phyloP scores from a whole-genome alignment of 208 protist genomes.

The Leishmania braziliensis region DNA sequence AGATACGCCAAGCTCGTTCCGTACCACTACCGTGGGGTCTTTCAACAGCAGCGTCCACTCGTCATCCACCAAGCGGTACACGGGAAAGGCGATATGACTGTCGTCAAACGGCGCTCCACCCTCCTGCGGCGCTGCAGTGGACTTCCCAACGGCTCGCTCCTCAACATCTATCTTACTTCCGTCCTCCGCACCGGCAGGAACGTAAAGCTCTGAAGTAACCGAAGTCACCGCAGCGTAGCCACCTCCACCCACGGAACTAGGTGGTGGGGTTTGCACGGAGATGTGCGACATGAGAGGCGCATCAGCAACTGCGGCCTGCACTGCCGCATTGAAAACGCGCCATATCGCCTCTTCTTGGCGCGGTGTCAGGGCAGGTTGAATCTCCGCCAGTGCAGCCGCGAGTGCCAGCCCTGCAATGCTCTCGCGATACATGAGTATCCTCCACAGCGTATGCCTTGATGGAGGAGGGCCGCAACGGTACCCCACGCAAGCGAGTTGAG shows the following conservation, averaged over 20 bases:
- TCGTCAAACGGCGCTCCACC: constrained; percentile 21
- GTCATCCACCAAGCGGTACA: constrained; percentile 72
- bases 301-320: constrained; percentile 67
- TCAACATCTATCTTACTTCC: neutral
- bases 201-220: neutral
- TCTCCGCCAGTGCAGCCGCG: constrained; percentile 66
- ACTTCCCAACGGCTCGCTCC: neutral
- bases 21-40: constrained; percentile 68
- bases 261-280: constrained; percentile 47
- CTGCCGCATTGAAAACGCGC: constrained; percentile 76
- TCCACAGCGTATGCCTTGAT: neutral
- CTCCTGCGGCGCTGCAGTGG: neutral
- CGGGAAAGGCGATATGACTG: constrained; percentile 57
- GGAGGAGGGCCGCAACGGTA: neutral
- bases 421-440: constrained; percentile 72
- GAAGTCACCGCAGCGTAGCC: constrained; percentile 9
- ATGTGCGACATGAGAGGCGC: constrained; percentile 61
- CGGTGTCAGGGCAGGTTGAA: constrained; percentile 52
- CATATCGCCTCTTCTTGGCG: constrained; percentile 77
- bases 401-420: constrained; percentile 70
- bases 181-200: constrained; percentile 11
- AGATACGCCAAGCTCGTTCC: constrained; percentile 54
- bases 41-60: constrained; percentile 88
- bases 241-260: constrained; percentile 17
- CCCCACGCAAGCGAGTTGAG: neutral